Percentiles rank a stretch among this genome's conserved stretches.
Conservation (phyloP, 2,329 filamentous ascomycete species). For the Atkinsonella texensis region DNA sequence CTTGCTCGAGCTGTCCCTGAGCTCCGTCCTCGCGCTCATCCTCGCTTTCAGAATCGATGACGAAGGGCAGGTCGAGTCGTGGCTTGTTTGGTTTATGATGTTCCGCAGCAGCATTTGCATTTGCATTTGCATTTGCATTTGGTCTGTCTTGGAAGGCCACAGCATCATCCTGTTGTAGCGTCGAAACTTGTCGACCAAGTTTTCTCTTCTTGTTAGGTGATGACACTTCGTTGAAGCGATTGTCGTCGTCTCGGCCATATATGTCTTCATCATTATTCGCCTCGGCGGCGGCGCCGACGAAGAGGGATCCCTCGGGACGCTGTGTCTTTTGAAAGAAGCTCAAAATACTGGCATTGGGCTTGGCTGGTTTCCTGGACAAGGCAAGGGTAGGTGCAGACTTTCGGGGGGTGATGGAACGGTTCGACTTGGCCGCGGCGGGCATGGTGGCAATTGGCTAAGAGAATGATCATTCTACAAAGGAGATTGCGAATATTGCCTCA, state of each 20-base stretch:
- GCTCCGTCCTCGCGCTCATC: conserved; percentile 15
- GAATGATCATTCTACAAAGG: not conserved
- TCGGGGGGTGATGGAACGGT: conserved; percentile 19
- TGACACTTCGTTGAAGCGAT: conserved; percentile 23
- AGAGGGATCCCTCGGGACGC: conserved; percentile 46
- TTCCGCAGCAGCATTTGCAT: not conserved
- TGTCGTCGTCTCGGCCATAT: conserved; percentile 15
- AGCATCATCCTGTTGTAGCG: conserved; percentile 1
- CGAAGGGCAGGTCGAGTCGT: conserved; percentile 39
- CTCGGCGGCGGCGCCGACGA: conserved; percentile 26
- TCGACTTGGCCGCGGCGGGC: conserved; percentile 22
- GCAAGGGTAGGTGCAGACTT: conserved; percentile 15
- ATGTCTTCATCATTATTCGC: conserved; percentile 16
- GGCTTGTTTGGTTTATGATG: not conserved
- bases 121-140: no score
- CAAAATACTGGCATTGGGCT: conserved; percentile 53
- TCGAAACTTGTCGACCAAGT: conserved; percentile 13
- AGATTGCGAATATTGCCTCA: not conserved
- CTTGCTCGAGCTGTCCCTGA: not conserved
- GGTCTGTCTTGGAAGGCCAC: not conserved
- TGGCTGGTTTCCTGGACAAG: conserved; percentile 23
- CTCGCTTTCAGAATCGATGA: conserved; percentile 56
- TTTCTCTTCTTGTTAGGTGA: conserved; percentile 19
- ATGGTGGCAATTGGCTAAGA: conserved; percentile 13
- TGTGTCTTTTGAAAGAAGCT: conserved; percentile 64